Evolutionary conservation across 768 basidiomycete genomes (phyloP), one percentile per base, ranked within the genome.

Genomic region (Lactarius sanguifluus): DNA sequence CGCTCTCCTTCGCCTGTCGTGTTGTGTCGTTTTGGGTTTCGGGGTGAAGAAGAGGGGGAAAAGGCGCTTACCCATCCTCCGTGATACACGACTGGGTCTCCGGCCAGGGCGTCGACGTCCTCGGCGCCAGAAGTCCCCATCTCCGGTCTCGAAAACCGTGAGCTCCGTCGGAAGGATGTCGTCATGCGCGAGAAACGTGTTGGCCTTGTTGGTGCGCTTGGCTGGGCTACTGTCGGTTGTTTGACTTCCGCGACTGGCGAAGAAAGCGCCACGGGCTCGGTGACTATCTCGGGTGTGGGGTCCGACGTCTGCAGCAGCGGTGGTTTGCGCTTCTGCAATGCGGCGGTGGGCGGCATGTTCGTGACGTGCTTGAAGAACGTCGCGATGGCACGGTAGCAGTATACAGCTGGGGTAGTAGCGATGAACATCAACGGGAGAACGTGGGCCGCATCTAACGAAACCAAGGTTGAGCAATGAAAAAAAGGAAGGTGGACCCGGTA

Each of bases 331-430:
- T 36, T 15, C 50, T 59, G 54, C 64, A 65, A 40, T 32, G 47
- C 16, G 18, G 62, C 34, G 20, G 63, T 63, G 30, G 66, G 60
- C 57, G 68, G 70, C 75, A 83, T 82, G 23, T 84, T 85, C 2
- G 88, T 90, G 32, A 89, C 84, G 59, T 87, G 80, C 72, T 86
- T 90, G 68, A 80, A 81, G 74, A 93, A 93, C 5, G 79, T 81
- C n/a, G 91, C 88, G 55, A 92, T 89, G 2, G 87, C 87, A 36
- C 91, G 85, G 76, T 87, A 91, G 73, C 91, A 92, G 71, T 82
- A 93, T 73, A 92, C 92, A 9, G 84, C 90, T 7, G 89, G 89
- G 2, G 86, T 89, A 1, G 87, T 86, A 73, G 91, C 89, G 5
- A 86, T 79, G 72, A 91, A 92, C 0, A 90, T 77, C 25, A 91